Evolutionary conservation across 208 protist genomes (phyloP), one percentile per base, ranked within the genome.

Genomic region (Vickermania spadyakhi): DNA sequence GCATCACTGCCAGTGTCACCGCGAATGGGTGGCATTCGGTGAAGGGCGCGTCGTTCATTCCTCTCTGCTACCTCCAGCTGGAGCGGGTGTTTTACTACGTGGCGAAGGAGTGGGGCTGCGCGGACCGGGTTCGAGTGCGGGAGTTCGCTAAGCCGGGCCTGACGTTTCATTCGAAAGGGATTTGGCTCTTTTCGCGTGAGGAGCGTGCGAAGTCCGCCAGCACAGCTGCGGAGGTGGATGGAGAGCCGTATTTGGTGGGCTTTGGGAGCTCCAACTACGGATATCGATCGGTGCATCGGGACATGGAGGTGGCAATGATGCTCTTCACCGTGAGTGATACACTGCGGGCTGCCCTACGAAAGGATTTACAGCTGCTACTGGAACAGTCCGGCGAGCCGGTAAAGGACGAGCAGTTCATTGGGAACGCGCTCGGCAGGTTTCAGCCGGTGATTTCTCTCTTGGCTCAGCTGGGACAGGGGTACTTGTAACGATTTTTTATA

Each of bases 211-310:
- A 55, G 51, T 13, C 3, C 14, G 53, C 2, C 18, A 36, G 36
- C 1, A 30, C 31, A 30, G 31, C 7, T 22, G 22, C 1, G 30
- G 27, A 53, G 22, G 41, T 25, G 25, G 55, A 61, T 3, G 28
- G 41, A 14, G 54, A 69, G n/a, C 81, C 79, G 28, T 85, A 85
- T 59, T 60, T 89, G n/a, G 81, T 87, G 7, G 72, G 82, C 2
- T 85, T 91, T 70, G 86, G 89, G 58, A 93, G 85, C 72, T 91
- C 82, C 52, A 96, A 96, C 74, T 91, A 91, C 51, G 86, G 89
- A 5, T 78, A 85, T 62, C 89, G 89, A 52, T 90, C 80, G 23
- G 81, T 88, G 0, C 75, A 89, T 64, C 86, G 84, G 50, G 89
- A 96, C 55, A 72, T 96, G 18, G 89, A 96, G 76, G 67, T 73